These are phyloP conservation scores for Aspergillus terreus DNA, from an alignment of 2,329 filamentous ascomycete species.

Conservation along the genomic window DNA sequence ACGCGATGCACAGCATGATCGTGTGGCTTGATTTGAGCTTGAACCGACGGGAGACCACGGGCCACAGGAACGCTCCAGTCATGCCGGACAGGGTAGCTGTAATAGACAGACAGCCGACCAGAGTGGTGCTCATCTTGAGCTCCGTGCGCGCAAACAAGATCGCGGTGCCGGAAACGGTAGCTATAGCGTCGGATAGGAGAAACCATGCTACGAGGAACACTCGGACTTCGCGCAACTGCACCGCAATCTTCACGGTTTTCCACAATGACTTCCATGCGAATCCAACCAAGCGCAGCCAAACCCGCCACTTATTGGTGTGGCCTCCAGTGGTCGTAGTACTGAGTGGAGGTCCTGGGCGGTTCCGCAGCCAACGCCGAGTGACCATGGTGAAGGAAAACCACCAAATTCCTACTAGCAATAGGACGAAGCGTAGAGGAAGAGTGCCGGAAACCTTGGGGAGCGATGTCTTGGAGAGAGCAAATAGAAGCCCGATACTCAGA, in stretches of 20 bases:
- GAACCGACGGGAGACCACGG: constrained; percentile 65
- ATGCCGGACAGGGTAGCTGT: constrained; percentile 80
- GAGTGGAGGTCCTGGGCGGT: constrained; percentile 73
- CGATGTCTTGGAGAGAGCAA: constrained; percentile 42
- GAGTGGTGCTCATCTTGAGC: constrained; percentile 76
- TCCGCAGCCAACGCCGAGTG: constrained; percentile 73
- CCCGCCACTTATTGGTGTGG: constrained; percentile 30
- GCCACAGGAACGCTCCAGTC: constrained; percentile 80
- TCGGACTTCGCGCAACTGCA: constrained; percentile 67
- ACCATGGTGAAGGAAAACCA: constrained; percentile 86
- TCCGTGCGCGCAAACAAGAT: constrained; percentile 90
- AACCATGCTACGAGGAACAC: constrained; percentile 88
- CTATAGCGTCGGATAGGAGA: constrained; percentile 81
- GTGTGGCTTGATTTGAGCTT: constrained; percentile 72
- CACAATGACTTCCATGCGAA: constrained; percentile 82
- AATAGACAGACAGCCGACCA: constrained; percentile 81
- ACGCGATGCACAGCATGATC: constrained; percentile 76
- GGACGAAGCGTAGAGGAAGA: constrained; percentile 74
- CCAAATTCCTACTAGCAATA: constrained; percentile 80
- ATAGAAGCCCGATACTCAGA: constrained; percentile 69
- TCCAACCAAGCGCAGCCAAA: constrained; percentile 64
- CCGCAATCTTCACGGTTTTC: constrained; percentile 69
- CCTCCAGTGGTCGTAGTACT: constrained; percentile 15
- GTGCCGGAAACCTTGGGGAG: constrained; percentile 62
- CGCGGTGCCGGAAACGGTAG: constrained; percentile 85